Conservation (phyloP, 129 eudicot species). For the Artemisia argyi region DNA sequence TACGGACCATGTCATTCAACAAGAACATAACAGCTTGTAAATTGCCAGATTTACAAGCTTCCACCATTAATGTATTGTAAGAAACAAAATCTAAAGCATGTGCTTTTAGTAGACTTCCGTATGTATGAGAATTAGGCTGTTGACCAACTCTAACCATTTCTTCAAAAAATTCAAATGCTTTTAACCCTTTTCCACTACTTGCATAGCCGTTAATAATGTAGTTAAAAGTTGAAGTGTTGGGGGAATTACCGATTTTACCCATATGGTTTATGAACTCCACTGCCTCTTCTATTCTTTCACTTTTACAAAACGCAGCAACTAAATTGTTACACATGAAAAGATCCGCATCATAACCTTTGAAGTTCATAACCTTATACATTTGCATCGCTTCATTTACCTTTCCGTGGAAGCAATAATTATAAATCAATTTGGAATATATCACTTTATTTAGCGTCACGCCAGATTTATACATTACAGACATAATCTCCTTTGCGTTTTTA, state of each 20-base stretch:
- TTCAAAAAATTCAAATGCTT: conserved; percentile 55
- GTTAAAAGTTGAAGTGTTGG: conserved; percentile 60
- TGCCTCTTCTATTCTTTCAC: too few species aligned
- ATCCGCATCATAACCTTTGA: too few species aligned
- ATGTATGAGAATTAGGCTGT: conserved; percentile 57
- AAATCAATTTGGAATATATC: conserved; percentile 57
- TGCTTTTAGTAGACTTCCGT: conserved; percentile 72
- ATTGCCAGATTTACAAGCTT: conserved; percentile 51
- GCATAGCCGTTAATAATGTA: conserved; percentile 59
- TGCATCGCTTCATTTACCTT: too few species aligned
- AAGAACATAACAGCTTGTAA: conserved; percentile 50
- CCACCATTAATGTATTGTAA: conserved; percentile 63
- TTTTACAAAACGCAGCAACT: too few species aligned
- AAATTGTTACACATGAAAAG: too few species aligned
- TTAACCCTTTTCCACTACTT: conserved; percentile 49
- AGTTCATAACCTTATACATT: too few species aligned
- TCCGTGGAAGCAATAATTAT: conserved; percentile 60
- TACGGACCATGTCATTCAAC: conserved; percentile 66
- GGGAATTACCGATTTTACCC: too few species aligned
- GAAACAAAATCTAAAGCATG: conserved; percentile 51
- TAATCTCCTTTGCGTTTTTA: conserved; percentile 53
- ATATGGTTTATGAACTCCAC: too few species aligned
- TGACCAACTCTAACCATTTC: conserved; percentile 62
- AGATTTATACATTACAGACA: conserved; percentile 67
- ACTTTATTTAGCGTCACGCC: conserved; percentile 54